phyloP scores from a whole-genome alignment of 2,329 filamentous ascomycete genomes.

The Hysterium pulicare region DNA sequence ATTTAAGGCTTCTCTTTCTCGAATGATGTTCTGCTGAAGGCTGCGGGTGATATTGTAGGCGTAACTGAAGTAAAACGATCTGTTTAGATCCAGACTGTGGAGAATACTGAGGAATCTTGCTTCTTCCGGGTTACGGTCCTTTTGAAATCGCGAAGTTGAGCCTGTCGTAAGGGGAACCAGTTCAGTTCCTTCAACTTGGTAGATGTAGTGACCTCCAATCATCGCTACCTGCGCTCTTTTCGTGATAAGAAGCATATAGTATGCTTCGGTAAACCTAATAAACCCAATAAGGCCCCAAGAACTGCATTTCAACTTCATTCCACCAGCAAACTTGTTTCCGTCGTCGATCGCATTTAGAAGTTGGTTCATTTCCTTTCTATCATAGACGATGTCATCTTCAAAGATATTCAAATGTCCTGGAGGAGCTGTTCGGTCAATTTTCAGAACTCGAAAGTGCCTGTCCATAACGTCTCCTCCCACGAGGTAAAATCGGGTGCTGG shows the following conservation, averaged over 20 bases:
- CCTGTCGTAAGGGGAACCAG: conserved; percentile 80
- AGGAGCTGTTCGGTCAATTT: conserved; percentile 87
- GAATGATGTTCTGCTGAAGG: conserved; percentile 85
- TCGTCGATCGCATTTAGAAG: conserved; percentile 93
- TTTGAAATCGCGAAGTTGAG: conserved; percentile 62
- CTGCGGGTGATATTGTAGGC: conserved; percentile 94
- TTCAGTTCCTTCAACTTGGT: conserved; percentile 92
- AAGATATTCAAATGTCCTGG: conserved; percentile 75
- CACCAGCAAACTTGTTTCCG: conserved; percentile 86
- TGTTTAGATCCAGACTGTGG: conserved; percentile 83
- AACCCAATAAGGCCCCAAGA: conserved; percentile 95
- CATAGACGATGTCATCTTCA: conserved; percentile 94
- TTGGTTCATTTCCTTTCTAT: conserved; percentile 85
- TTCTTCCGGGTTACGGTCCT: conserved; percentile 86
- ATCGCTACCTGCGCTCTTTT: conserved; percentile 95
- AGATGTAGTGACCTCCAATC: conserved; percentile 93
- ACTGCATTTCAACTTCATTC: conserved; percentile 82
- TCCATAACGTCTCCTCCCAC: conserved; percentile 91
- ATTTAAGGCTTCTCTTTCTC: conserved; percentile 69
- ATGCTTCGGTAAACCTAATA: conserved; percentile 90
- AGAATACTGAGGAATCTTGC: conserved; percentile 83
- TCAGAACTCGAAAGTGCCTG: conserved; percentile 82
- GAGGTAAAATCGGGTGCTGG: conserved; percentile 87
- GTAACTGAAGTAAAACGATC: conserved; percentile 97
- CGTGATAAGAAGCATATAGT: conserved; percentile 96